phyloP scores from a whole-genome alignment of 1,284 basidiomycete species.

The Clitocybe nebularis region DNA sequence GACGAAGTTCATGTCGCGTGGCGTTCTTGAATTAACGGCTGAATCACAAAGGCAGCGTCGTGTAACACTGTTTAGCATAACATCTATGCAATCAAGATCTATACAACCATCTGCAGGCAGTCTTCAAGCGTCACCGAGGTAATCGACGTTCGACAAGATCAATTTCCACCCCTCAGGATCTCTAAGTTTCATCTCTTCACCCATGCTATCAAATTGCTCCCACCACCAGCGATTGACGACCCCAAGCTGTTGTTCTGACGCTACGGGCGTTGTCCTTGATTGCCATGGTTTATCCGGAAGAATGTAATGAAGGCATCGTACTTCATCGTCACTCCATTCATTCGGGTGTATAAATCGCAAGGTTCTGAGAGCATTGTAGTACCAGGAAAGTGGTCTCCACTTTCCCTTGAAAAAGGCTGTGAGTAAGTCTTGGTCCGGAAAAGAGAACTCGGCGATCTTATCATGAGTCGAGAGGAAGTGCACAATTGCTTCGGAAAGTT shows the following conservation, averaged over 20 bases:
- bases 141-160: slow-evolving; percentile 46
- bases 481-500: slow-evolving; percentile 49
- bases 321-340: slow-evolving; percentile 77
- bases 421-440: slow-evolving; percentile 93
- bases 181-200: slow-evolving; percentile 38
- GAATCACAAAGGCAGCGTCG: not conserved
- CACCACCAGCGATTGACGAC: slow-evolving; percentile 75
- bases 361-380: slow-evolving; percentile 86
- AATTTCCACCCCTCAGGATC: slow-evolving; percentile 51
- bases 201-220: slow-evolving; percentile 56
- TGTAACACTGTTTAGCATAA: too few relatives aligned
- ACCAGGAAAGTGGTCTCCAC: slow-evolving; percentile 75
- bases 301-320: slow-evolving; percentile 75
- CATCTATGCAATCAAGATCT: too few relatives aligned
- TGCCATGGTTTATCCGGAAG: slow-evolving; percentile 77
- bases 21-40: slow-evolving; percentile 47
- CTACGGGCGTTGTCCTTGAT: slow-evolving; percentile 31
- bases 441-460: slow-evolving; percentile 67
- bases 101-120: too few relatives aligned
- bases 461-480: slow-evolving; percentile 67
- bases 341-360: slow-evolving; percentile 62
- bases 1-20: slow-evolving; percentile 89
- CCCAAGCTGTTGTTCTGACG: slow-evolving; percentile 35
- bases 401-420: slow-evolving; percentile 74
- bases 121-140: slow-evolving; percentile 9